phyloP scores from a whole-genome alignment of 345 rosid genomes.

The Pseudoturritis turrita region DNA sequence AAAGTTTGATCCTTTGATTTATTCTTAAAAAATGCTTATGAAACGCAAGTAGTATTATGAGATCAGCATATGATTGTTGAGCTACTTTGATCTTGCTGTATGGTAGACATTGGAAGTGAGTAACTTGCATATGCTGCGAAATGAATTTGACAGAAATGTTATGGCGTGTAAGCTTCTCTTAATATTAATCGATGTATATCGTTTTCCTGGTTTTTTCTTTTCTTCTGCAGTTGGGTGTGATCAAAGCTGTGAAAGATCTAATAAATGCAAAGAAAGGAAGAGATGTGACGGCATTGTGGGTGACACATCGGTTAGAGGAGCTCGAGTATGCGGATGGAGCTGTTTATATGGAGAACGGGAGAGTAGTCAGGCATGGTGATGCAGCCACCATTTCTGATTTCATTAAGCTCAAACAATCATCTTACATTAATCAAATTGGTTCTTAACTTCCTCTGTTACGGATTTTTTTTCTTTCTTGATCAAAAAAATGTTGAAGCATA shows the following conservation, averaged over 20 bases:
- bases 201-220: neutral
- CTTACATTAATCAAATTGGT: conserved; percentile 46
- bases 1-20: neutral
- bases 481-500: neutral
- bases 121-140: neutral
- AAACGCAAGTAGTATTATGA: neutral
- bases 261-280: conserved; percentile 45
- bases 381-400: conserved; percentile 50
- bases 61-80: neutral
- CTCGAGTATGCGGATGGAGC: conserved; percentile 88
- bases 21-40: neutral
- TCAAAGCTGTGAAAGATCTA: conserved; percentile 66
- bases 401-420: conserved; percentile 56
- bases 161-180: neutral
- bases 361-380: conserved; percentile 57
- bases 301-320: conserved; percentile 91
- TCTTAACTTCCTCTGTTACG: conserved; percentile 10
- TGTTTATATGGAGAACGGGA: conserved; percentile 83
- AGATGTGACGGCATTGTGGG: conserved; percentile 86
- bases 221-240: conserved; percentile 77
- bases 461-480: neutral
- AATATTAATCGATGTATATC: neutral
- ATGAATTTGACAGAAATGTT: neutral
- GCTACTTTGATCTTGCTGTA: neutral
- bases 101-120: neutral